Conservation (phyloP, 2,329 filamentous ascomycete genomes). For the Aspergillus sp. region DNA sequence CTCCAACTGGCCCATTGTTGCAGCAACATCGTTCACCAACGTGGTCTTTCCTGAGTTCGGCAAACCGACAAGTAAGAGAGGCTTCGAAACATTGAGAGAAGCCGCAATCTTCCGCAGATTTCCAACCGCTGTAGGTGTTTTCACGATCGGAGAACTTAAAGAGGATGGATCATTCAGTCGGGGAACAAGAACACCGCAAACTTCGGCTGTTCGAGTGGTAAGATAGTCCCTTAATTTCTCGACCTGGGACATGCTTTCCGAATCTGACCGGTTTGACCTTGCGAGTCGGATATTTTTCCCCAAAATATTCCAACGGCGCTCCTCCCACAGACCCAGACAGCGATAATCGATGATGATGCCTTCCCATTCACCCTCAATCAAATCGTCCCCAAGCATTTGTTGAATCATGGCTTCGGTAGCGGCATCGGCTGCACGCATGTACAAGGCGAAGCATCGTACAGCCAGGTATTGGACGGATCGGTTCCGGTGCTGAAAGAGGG, state of each 20-base stretch:
- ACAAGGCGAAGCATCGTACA: constrained; percentile 74
- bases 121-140: constrained; percentile 67
- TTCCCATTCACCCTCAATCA: constrained; percentile 72
- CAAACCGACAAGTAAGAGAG: constrained; percentile 77
- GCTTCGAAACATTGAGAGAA: constrained; percentile 65
- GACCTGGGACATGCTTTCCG: constrained; percentile 23
- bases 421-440: constrained; percentile 75
- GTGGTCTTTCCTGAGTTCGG: constrained; percentile 90
- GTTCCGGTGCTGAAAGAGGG: constrained; percentile 61
- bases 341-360: constrained; percentile 73
- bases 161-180: constrained; percentile 47
- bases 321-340: constrained; percentile 67
- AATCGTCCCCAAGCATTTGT: constrained; percentile 62
- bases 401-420: constrained; percentile 71
- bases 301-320: constrained; percentile 52
- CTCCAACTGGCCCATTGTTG: constrained; percentile 72
- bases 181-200: constrained; percentile 68
- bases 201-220: constrained; percentile 61
- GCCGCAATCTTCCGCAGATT: constrained; percentile 72
- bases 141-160: constrained; percentile 57
- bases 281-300: constrained; percentile 24
- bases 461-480: constrained; percentile 73
- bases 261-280: constrained; percentile 22
- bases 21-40: constrained; percentile 77
- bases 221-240: constrained; percentile 39